Conservation (phyloP, 345 rosid genomes). For the Eucalyptus dawsonii region DNA sequence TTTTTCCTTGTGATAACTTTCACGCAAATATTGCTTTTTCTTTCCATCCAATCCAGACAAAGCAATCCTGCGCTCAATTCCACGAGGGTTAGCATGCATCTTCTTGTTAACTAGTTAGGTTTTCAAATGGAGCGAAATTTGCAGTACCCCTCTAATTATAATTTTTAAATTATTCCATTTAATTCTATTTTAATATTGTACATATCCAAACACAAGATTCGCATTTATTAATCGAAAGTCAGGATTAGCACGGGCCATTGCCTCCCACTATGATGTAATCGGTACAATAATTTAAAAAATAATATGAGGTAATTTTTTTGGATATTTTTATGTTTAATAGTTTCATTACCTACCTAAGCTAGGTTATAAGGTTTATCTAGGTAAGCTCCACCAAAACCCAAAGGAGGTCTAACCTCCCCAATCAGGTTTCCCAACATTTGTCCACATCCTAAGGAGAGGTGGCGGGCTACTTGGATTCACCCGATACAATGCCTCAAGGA, state of each 20-base stretch:
- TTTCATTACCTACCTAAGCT: no score
- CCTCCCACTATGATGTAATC: not conserved
- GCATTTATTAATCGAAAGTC: not conserved
- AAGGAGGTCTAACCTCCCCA: no score
- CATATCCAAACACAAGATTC: not conserved
- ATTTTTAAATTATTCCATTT: not conserved
- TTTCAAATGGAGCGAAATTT: not conserved
- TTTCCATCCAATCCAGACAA: not conserved
- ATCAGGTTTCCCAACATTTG: rapidly evolving
- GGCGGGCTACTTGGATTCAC: rapidly evolving
- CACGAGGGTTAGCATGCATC: not conserved
- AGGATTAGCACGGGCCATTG: rapidly evolving
- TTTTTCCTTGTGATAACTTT: not conserved
- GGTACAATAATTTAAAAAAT: not conserved
- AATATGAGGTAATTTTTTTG: rapidly evolving
- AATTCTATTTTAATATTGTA: not conserved
- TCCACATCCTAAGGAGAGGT: no score
- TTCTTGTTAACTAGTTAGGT: not conserved
- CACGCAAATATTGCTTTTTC: not conserved
- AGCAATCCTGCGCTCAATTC: not conserved
- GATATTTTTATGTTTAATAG: not conserved
- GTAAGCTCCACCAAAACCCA: no score
- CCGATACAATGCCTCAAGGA: rapidly evolving
- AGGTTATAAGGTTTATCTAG: rapidly evolving
- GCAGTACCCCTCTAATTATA: not conserved